phyloP scores from a whole-genome alignment of 306 rosid species.

The Delonix regia region DNA sequence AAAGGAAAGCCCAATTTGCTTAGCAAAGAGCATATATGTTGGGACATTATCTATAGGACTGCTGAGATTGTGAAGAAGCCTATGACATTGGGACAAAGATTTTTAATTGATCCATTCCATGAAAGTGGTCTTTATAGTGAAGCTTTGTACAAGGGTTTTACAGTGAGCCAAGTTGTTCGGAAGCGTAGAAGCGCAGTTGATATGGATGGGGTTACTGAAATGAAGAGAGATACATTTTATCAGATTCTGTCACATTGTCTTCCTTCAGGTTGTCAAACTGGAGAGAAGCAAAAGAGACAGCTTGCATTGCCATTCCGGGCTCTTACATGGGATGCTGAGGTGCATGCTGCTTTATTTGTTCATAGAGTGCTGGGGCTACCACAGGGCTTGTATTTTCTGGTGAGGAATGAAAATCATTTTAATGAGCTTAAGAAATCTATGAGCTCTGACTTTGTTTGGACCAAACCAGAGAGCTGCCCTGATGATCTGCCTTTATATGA shows the following conservation, averaged over 20 bases:
- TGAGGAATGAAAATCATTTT: conserved; percentile 81
- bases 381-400: conserved; percentile 79
- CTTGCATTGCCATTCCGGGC: conserved; percentile 71
- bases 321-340: conserved; percentile 90
- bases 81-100: conserved; percentile 40
- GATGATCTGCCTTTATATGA: conserved; percentile 75
- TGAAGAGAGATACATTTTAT: conserved; percentile 72
- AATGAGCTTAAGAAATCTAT: conserved; percentile 68
- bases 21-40: conserved; percentile 87
- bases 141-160: conserved; percentile 55
- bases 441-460: conserved; percentile 71
- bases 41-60: conserved; percentile 85
- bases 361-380: conserved; percentile 86
- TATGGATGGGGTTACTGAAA: conserved; percentile 80
- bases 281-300: conserved; percentile 58
- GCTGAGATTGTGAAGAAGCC: conserved; percentile 78
- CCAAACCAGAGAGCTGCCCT: conserved; percentile 85
- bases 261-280: conserved; percentile 73
- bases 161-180: conserved; percentile 75
- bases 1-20: conserved; percentile 75
- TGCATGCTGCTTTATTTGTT: conserved; percentile 90
- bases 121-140: conserved; percentile 62
- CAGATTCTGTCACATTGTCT: conserved; percentile 86
- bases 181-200: conserved; percentile 94
- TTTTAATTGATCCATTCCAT: conserved; percentile 58